Conservation (phyloP, 1,284 basidiomycete genomes). For the Sanghuangporus baumii region DNA sequence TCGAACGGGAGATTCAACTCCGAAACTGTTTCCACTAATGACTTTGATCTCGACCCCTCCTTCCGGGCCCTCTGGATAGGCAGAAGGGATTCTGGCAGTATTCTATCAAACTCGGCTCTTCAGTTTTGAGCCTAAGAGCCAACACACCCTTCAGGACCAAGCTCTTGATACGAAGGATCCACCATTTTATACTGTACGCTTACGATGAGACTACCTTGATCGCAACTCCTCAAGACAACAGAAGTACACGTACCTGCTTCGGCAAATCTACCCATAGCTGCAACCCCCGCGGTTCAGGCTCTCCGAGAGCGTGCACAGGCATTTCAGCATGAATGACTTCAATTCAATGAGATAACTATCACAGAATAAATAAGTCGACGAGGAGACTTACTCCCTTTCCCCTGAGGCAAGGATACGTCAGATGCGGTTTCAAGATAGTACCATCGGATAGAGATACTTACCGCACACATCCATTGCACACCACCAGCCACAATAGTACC, state of each 20-base stretch:
- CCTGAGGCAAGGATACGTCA: conserved; percentile 23
- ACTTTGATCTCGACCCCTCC: conserved; percentile 76
- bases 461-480: conserved; percentile 95
- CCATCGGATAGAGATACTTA: conserved; percentile 29
- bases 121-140: background rate
- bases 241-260: conserved; percentile 42
- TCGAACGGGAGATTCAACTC: conserved; percentile 81
- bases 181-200: conserved; percentile 72
- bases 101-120: background rate
- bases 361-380: background rate
- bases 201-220: conserved; percentile 27
- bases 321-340: conserved; percentile 83
- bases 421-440: background rate
- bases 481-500: conserved; percentile 81
- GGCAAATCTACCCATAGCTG: conserved; percentile 96
- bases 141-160: conserved; percentile 53
- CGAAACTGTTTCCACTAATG: conserved; percentile 85
- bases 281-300: conserved; percentile 70
- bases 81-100: conserved; percentile 57
- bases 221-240: background rate
- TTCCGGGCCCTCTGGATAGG: conserved; percentile 65
- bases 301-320: conserved; percentile 71
- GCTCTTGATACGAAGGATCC: conserved; percentile 75
- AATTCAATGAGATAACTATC: background rate
- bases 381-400: conserved; percentile 34